These are phyloP conservation scores for Cordyceps tenuipes DNA, from an alignment of 2,329 filamentous ascomycete species.

Conservation along the genomic window DNA sequence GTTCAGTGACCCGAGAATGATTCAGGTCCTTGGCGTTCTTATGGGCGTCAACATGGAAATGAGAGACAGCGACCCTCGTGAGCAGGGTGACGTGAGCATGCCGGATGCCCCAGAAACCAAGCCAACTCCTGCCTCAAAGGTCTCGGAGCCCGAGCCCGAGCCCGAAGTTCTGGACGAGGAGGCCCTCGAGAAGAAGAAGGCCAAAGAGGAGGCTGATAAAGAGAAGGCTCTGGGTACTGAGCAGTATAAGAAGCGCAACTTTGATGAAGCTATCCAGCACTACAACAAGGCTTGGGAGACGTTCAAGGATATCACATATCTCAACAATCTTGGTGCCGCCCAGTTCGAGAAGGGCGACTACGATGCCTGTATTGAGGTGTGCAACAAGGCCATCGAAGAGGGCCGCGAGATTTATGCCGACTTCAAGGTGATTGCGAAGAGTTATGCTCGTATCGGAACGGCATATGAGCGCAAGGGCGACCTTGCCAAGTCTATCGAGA, in stretches of 20 bases:
- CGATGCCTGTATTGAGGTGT: conserved; percentile 75
- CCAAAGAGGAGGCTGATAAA: conserved; percentile 86
- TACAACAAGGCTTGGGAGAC: conserved; percentile 93
- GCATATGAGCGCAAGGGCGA: conserved; percentile 88
- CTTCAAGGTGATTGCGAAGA: conserved; percentile 97
- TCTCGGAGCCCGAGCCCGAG: conserved; percentile 49
- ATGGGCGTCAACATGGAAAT: conserved; percentile 84
- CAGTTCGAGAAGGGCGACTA: conserved; percentile 96
- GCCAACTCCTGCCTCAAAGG: conserved; percentile 45
- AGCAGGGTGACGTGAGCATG: conserved; percentile 61
- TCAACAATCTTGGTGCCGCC: conserved; percentile 92
- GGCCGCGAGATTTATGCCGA: conserved; percentile 85
- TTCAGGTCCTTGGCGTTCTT: conserved; percentile 87
- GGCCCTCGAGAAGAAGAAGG: conserved; percentile 72
- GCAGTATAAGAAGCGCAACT: conserved; percentile 96
- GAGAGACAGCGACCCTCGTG: conserved; percentile 29
- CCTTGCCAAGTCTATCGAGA: conserved; percentile 68
- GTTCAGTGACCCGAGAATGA: conserved; percentile 83
- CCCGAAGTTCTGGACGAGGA: conserved; percentile 75
- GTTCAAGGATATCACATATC: conserved; percentile 93
- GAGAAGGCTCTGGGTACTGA: conserved; percentile 92
- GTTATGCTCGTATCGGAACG: conserved; percentile 91
- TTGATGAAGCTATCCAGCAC: conserved; percentile 88
- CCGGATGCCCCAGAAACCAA: conserved; percentile 47
- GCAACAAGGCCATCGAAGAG: conserved; percentile 81